These are phyloP conservation scores for Botrytis sinoallii DNA, from an alignment of 2,329 filamentous ascomycete genomes.

Conservation along the genomic window DNA sequence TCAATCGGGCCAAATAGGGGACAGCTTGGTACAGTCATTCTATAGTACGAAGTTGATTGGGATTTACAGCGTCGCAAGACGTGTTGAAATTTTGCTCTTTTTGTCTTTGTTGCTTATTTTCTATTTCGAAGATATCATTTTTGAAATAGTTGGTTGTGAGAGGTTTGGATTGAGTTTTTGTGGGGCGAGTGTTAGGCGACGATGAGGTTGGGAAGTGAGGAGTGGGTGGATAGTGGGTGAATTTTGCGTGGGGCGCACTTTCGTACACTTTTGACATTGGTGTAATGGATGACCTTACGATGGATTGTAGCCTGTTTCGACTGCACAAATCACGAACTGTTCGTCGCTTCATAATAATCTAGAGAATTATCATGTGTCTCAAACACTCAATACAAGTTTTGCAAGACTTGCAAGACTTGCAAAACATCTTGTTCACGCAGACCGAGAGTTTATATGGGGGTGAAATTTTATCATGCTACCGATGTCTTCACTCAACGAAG, in stretches of 20 bases:
- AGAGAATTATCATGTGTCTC: no score
- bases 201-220: not conserved
- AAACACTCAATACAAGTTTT: not conserved
- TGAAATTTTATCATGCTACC: no score
- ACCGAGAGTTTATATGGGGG: no score
- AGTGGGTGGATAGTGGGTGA: not conserved
- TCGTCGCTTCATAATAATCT: not conserved
- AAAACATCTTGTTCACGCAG: no score
- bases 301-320: not conserved
- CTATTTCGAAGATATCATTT: not conserved
- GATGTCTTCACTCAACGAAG: no score
- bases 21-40: conserved; percentile 1
- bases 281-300: not conserved
- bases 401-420: not conserved
- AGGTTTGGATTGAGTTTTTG: not conserved
- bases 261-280: not conserved
- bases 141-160: not conserved
- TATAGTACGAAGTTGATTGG: not conserved
- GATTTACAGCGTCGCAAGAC: not conserved
- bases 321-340: no score
- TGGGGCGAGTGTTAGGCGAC: not conserved
- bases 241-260: not conserved
- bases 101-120: not conserved
- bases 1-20: conserved; percentile 1
- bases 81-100: not conserved